These are phyloP conservation scores for Leucocoprinus sp. DNA, from an alignment of 768 basidiomycete species.

Conservation along the genomic window DNA sequence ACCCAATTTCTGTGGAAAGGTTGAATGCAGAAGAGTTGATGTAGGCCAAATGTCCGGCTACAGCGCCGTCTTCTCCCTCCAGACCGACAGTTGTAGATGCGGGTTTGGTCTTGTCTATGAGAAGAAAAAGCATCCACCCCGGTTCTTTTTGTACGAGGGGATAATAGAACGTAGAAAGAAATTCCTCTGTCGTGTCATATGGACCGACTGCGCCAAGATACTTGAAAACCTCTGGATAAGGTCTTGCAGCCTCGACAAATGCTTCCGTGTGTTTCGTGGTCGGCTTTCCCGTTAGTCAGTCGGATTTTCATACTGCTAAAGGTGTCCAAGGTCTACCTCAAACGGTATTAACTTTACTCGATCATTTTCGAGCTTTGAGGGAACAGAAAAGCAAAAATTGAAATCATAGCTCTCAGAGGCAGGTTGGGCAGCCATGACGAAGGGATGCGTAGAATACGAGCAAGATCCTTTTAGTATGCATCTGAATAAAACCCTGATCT, in stretches of 20 bases:
- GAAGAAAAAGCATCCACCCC: constrained; percentile 35
- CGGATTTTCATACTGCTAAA: background rate
- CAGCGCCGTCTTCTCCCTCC: constrained; percentile 14
- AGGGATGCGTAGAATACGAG: background rate
- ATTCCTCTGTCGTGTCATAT: constrained; percentile 28
- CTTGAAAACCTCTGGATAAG: constrained; percentile 33
- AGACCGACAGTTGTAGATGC: constrained; percentile 4
- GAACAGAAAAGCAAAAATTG: constrained; percentile 46
- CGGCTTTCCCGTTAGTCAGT: constrained; percentile 18
- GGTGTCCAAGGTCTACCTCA: constrained; percentile 25
- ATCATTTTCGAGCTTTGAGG: constrained; percentile 34
- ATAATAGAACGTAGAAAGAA: constrained; percentile 27
- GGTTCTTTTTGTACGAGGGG: constrained; percentile 27
- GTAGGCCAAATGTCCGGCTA: constrained; percentile 49
- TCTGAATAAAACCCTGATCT: too few relatives aligned
- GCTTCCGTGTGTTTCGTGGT: constrained; percentile 34
- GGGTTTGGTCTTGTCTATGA: constrained; percentile 41
- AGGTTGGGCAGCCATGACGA: background rate
- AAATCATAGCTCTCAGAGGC: constrained; percentile 21
- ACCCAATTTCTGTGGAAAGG: constrained; percentile 46
- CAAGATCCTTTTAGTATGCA: too few relatives aligned
- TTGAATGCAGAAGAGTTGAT: constrained; percentile 34
- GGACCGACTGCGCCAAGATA: constrained; percentile 44
- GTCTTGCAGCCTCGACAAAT: constrained; percentile 26
- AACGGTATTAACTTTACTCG: constrained; percentile 44